Evolutionary conservation across 192 early-diverging fungal species (phyloP).

Genomic region (Backusella australiensis): DNA sequence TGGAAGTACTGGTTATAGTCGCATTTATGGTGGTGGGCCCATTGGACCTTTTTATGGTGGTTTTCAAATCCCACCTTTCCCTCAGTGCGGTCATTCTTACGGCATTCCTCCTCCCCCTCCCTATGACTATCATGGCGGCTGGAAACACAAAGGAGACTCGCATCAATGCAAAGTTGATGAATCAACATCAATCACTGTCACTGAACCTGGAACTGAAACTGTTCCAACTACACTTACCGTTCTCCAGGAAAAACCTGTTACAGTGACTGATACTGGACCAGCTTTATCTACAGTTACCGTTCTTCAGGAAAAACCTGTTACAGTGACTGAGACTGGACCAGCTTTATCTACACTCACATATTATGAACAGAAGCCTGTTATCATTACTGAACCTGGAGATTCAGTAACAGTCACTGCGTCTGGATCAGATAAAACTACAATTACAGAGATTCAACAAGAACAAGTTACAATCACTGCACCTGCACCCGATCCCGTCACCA

Average conservation of each 20-base stretch:
- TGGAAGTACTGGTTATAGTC: background rate
- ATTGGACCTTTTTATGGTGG: background rate
- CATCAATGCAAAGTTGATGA: background rate
- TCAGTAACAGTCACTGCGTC: no score
- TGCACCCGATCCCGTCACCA: background rate
- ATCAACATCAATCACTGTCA: background rate
- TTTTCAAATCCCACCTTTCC: background rate
- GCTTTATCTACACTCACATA: background rate
- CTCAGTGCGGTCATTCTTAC: background rate
- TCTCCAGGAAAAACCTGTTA: background rate
- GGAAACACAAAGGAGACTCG: background rate
- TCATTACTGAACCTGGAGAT: background rate
- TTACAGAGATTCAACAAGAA: background rate
- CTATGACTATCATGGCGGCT: background rate
- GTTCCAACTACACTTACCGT: background rate
- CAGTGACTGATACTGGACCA: background rate
- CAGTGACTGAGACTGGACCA: background rate
- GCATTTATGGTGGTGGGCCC: background rate
- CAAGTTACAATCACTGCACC: background rate
- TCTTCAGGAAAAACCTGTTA: background rate
- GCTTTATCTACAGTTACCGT: background rate
- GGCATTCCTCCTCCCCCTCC: background rate
- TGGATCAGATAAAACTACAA: background rate
- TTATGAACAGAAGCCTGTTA: background rate
- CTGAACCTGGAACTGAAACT: background rate